Base-by-base conservation (phyloP, 257 asterid genomes). In the Solanum arcanum region DNA sequence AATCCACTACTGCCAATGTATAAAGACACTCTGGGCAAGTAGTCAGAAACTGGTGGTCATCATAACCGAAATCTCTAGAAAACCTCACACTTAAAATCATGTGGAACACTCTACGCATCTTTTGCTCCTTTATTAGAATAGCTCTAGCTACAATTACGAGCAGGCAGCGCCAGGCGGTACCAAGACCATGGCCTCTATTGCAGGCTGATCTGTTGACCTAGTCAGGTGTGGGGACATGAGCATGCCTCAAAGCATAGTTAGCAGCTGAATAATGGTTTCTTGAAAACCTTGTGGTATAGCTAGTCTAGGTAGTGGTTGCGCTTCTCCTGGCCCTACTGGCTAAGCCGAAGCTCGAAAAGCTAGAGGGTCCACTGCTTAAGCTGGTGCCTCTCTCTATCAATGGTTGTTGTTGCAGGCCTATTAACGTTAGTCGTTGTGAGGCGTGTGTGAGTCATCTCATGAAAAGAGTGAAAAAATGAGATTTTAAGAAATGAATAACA, bases 171-270 rank as follows among this genome's bases (percentile, higher is more conserved):
- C 62, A 18, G 9, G 10, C 7, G 62, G 10, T 52, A 52, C n/a
- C n/a, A 0, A 9, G 2, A 9, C 2, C 0, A 6, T 16, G 11
- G n/a, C 11, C 21, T 52, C 4, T 18, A 0, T 0, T 52, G 1
- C 3, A 6, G 3, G n/a, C 62, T 2, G 4, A 18, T 18, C 23
- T 2, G 11, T 4, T 0, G 9, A 18, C 23, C 10, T 52, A 3
- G 9, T 52, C 4, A 0, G 10, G 10, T 52, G 4, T 18, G 6
- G 23, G 10, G 62, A n/a, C 10, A 16, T 21, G 62, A 16, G 1
- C 10, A 16, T 16, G 0, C 62, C 62, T 18, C n/a, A 0, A 16
- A 52, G 62, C 1, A 52, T 52, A 18, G 62, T 52, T 23, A 52
- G 23, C 10, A 52, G 23, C 4, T 52, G 10, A 16, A 9, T 52